Percentiles rank a stretch among this genome's conserved stretches.
Conservation (phyloP, 768 basidiomycete genomes). For the Mycena vulgaris region DNA sequence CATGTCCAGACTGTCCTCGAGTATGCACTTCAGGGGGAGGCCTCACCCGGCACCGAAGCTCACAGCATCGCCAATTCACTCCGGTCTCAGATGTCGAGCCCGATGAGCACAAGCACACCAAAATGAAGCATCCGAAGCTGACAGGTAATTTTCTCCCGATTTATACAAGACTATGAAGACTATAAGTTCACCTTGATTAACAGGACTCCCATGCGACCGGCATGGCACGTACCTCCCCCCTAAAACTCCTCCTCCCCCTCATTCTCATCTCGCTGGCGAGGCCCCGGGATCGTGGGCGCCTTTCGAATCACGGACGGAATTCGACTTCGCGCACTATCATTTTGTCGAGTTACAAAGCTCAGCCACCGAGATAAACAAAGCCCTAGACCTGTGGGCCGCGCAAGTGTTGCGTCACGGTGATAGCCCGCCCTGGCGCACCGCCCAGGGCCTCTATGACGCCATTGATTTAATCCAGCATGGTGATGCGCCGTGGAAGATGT, state of each 20-base stretch:
- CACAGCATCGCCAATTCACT: not conserved
- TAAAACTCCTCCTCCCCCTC: not conserved
- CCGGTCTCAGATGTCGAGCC: not conserved
- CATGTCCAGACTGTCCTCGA: not conserved
- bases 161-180: too few species aligned
- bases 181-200: not conserved
- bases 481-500: conserved; percentile 14
- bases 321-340: conserved; percentile 21
- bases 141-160: not conserved
- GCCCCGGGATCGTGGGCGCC: conserved; percentile 6
- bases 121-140: not conserved
- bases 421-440: not conserved
- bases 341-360: conserved; percentile 14
- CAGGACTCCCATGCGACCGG: conserved; percentile 1
- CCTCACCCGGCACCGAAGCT: not conserved
- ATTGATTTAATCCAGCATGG: conserved; percentile 24
- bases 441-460: conserved; percentile 5
- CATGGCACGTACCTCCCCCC: not conserved
- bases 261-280: conserved; percentile 5
- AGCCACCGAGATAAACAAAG: not conserved
- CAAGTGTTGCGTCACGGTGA: not conserved
- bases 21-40: not conserved
- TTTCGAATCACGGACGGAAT: conserved; percentile 2
- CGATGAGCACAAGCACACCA: not conserved
- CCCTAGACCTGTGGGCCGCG: conserved; percentile 19